Evolutionary conservation across 176 grass and related monocot species (phyloP), one percentile per base, ranked within the genome.

Genomic region (Lolium multiflorum): DNA sequence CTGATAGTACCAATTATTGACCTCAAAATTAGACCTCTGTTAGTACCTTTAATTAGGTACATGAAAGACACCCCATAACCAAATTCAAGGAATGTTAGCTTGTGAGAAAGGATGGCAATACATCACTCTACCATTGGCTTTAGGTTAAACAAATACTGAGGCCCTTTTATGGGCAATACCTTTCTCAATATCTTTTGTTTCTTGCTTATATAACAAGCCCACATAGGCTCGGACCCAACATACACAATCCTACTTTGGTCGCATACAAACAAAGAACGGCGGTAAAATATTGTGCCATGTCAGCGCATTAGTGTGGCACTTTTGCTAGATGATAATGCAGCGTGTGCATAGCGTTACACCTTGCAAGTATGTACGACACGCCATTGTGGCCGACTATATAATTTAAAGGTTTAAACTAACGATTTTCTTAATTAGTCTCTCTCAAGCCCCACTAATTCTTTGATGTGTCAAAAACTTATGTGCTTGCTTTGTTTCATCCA

Each of bases 31-130:
- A 78, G n/a, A 60, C 38, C 12, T 44, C 7, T 26, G 76, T 81
- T 77, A 47, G 2, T 20, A 85, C 63, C 83, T 93, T 88, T 90
- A 93, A 78, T 90, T 93, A 93, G 91, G 88, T 93, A 87, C 66
- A 62, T 68, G 64, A 85, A 82, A 93, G 88, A 50, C 91, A 85
- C 65, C 67, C 88, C 88, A 79, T 82, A 78, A 93, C 78, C 81
- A 78, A 93, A 93, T 38, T 38, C 26, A 68, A 90, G 85, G 82
- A 88, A 90, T 79, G 91, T 65, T 65, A 16, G 1, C 15, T 82
- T 85, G 18, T 62, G 73, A 88, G 71, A 74, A 72, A 64, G 88
- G 88, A 70, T 44, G 56, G 66, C 58, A 65, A 35, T 65, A 90
- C 74, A 71, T 72, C 60, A 89, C 18, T 89, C 81, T 76, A 63